Evolutionary conservation across 148 eudicot species (phyloP).

Genomic region (Spergularia marina): DNA sequence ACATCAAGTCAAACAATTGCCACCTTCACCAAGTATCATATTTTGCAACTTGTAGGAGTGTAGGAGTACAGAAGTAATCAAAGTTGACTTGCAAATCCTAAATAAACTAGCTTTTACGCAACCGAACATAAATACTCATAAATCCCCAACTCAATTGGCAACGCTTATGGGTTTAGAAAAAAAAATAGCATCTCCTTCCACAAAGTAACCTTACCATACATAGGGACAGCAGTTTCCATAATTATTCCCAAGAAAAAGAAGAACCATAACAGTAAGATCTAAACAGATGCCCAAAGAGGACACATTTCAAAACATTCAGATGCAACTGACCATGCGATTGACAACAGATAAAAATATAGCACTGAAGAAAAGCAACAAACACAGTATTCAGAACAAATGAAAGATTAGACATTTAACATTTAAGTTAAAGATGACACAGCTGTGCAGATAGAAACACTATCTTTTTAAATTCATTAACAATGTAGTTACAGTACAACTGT

Average conservation of each 20-base stretch:
- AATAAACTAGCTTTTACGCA: background rate
- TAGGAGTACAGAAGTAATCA: background rate
- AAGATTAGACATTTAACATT: background rate
- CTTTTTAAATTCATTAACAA: too few relatives aligned
- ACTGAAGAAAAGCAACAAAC: background rate
- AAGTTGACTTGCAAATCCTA: constrained; percentile 1
- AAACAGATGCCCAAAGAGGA: background rate
- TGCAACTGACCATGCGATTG: background rate
- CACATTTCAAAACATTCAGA: background rate
- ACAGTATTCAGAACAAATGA: background rate
- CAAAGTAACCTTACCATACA: too few relatives aligned
- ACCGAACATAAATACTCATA: background rate
- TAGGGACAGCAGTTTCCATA: too few relatives aligned
- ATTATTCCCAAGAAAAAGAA: background rate
- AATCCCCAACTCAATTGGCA: background rate
- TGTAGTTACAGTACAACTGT: background rate
- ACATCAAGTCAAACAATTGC: background rate
- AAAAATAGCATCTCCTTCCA: too few relatives aligned
- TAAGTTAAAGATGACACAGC: too few relatives aligned
- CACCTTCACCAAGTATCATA: background rate
- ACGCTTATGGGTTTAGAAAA: background rate
- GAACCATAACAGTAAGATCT: background rate
- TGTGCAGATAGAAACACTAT: too few relatives aligned
- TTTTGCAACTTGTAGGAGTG: background rate
- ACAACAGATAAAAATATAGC: background rate